Base-by-base conservation (phyloP, 2,329 filamentous ascomycete genomes). In the Pyrenophora teres region DNA sequence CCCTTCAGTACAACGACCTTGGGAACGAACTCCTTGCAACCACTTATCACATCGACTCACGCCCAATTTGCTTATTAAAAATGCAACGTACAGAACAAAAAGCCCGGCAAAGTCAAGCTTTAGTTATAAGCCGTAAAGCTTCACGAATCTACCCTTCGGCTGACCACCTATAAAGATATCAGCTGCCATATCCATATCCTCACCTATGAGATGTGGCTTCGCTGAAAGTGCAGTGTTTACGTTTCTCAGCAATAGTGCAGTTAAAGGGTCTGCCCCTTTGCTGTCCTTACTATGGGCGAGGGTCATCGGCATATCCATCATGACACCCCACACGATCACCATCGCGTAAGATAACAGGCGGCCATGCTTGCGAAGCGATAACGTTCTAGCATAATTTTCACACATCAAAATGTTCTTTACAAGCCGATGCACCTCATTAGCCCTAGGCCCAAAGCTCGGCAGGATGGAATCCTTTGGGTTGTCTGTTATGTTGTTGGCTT, bases 151-250 rank as follows among this genome's bases (percentile, higher is more conserved):
- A 39, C 51, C 54, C 25, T 48, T 46, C 18, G 39, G 54, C 35
- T 44, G 42, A 48, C 57, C 57, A 35, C 57, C 54, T 36, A 55
- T 54, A 47, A 60, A 60, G 19, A 57, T 55, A 12, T 60, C 51
- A 44, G 57, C 57, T 41, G 57, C 57, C 32, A 30, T 43, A 39
- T 57, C 40, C 47, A 57, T 54, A 30, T 60, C 57, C 48, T 54
- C 54, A 44, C 33, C 31, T 8, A 44, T 54, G 35, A 57, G 35
- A 48, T 45, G 35, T 42, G 47, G 47, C 43, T 56, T 53, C 45
- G 46, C 46, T 44, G 8, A 18, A 37, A 56, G 43, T 23, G 19
- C 19, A 36, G 12, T 32, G 25, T 54, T 59, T 46, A 43, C 46
- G 37, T 45, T 54, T 47, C 42, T 44, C 41, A 57, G 40, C 40